phyloP scores from a whole-genome alignment of 2,329 filamentous ascomycete species.

The Ceratocystis destructans region DNA sequence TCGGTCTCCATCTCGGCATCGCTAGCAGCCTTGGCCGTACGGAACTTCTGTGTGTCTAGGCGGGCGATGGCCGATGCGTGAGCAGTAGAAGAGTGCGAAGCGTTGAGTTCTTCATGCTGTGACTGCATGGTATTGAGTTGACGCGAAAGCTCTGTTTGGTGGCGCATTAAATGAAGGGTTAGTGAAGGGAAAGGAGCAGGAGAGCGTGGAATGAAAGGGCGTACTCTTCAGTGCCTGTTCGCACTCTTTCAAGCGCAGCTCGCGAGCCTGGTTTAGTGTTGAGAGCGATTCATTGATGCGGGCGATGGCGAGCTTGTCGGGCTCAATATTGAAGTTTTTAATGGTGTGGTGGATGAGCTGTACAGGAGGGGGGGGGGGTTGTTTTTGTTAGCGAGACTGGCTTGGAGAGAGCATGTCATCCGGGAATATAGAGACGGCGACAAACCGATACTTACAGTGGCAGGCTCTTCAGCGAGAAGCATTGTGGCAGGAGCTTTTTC shows the following conservation, averaged over 20 bases:
- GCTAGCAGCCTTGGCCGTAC: conserved; percentile 76
- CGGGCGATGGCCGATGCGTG: conserved; percentile 76
- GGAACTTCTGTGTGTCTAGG: conserved; percentile 87
- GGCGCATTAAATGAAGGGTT: background rate
- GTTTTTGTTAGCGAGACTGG: background rate
- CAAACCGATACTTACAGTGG: conserved; percentile 46
- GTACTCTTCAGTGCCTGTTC: conserved; percentile 51
- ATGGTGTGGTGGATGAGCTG: conserved; percentile 87
- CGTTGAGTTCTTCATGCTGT: conserved; percentile 63
- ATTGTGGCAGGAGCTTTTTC: conserved; percentile 40
- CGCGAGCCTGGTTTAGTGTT: conserved; percentile 71
- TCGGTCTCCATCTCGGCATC: conserved; percentile 94
- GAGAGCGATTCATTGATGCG: conserved; percentile 74
- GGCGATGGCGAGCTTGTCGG: conserved; percentile 70
- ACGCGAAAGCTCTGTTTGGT: conserved; percentile 47
- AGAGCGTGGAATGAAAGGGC: conserved; percentile 14
- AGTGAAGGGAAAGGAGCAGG: conserved; percentile 21
- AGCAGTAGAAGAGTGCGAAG: conserved; percentile 59
- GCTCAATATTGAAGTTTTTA: conserved; percentile 85
- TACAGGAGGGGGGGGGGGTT: background rate
- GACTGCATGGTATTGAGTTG: conserved; percentile 59
- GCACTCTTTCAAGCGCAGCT: conserved; percentile 58
- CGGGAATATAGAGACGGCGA: background rate
- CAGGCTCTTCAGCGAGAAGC: conserved; percentile 88
- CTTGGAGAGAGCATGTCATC: background rate